These are phyloP conservation scores for Malus asiatica DNA, from an alignment of 306 rosid species.

Conservation along the genomic window DNA sequence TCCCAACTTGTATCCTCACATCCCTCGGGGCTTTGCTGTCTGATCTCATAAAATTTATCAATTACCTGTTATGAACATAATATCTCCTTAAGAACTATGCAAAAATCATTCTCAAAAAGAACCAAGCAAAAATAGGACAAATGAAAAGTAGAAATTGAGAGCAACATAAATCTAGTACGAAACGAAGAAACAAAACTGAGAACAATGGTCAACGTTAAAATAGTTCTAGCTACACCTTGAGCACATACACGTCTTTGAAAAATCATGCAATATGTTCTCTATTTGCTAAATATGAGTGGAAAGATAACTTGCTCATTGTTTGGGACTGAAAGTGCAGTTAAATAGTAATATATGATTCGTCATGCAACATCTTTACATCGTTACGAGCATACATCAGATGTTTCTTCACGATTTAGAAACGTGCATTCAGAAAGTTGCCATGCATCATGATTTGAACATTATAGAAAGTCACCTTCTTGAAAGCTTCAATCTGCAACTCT, in stretches of 20 bases:
- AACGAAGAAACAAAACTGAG: no score
- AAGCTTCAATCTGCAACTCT: slow-evolving; percentile 50
- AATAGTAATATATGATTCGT: not conserved
- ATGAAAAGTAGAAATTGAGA: not conserved
- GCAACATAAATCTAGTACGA: not conserved
- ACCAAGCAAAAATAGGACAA: not conserved
- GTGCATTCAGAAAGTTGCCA: not conserved
- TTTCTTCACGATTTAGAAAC: not conserved
- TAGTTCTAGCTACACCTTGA: not conserved
- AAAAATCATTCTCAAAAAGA: not conserved
- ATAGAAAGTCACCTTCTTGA: slow-evolving; percentile 44
- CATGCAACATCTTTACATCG: not conserved
- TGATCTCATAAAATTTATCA: slow-evolving; percentile 71
- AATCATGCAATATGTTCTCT: not conserved
- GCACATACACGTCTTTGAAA: not conserved
- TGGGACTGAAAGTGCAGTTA: not conserved
- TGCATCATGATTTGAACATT: not conserved
- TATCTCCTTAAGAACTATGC: slow-evolving; percentile 14
- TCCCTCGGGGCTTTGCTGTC: slow-evolving; percentile 39
- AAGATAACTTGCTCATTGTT: not conserved
- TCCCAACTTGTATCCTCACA: slow-evolving; percentile 60
- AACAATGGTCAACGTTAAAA: not conserved
- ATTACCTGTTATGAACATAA: slow-evolving; percentile 50
- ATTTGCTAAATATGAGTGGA: not conserved
- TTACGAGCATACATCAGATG: not conserved